Conservation (phyloP, 257 asterid genomes). For the Solanum megistacrolobum region DNA sequence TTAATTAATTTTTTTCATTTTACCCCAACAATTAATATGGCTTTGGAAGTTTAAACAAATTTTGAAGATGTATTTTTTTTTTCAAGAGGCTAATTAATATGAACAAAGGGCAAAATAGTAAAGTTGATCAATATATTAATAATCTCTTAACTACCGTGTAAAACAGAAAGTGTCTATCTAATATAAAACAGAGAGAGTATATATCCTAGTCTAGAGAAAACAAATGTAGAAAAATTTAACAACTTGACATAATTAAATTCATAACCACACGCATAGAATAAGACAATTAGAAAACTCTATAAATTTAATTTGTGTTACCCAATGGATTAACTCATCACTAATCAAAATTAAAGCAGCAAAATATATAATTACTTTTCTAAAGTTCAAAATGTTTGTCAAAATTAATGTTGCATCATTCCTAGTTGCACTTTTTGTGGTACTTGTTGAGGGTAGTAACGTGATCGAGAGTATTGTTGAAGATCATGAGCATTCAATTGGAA, state of each 20-base stretch:
- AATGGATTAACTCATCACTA: not conserved
- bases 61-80: not conserved
- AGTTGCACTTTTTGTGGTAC: conserved; percentile 31
- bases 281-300: not conserved
- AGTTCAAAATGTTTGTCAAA: conserved; percentile 23
- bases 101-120: not conserved
- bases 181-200: not conserved
- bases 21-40: not conserved
- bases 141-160: not conserved
- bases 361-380: not conserved
- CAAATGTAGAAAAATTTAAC: not conserved
- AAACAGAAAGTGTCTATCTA: too few relatives aligned
- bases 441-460: conserved; percentile 38
- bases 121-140: too few relatives aligned
- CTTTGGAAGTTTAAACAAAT: not conserved
- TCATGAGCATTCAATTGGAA: conserved; percentile 47
- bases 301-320: not conserved
- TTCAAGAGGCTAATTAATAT: not conserved
- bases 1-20: too few relatives aligned
- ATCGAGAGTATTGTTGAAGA: conserved; percentile 24
- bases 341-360: not conserved
- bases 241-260: not conserved
- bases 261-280: not conserved
- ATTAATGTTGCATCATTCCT: conserved; percentile 35
- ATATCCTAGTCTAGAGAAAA: not conserved